Base-by-base conservation (phyloP, 768 basidiomycete genomes). In the Cantharellus cinnabarinus region DNA sequence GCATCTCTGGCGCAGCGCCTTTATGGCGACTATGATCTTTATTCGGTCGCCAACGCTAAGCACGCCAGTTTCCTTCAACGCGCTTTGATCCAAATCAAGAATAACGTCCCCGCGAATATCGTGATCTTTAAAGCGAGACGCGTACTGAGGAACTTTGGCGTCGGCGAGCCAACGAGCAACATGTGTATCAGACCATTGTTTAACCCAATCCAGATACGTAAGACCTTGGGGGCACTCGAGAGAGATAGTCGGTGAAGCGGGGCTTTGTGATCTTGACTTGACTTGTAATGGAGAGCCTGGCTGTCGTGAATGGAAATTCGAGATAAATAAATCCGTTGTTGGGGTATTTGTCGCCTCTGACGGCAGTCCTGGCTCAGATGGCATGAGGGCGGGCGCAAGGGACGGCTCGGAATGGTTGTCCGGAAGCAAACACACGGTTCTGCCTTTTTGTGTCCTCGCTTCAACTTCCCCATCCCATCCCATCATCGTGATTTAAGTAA, bases 81-180 rank as follows among this genome's bases (percentile, higher is more conserved):
- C 83, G 4, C 73, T 70, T 69, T 91, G 87, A 66, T 98, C 94
- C 51, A 98, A 73, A 63, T 99, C 95, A 56, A 97, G 75, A 15
- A 99, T 71, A 29, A 99, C 82, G 67, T 89, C 85, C 3, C 94
- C 91, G 56, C 89, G 73, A 65, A 99, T 94, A 67, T 99, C 94
- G 71, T 94, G 86, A 3, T 77, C 75, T 54, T 75, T 78, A 73
- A 99, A 99, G 0, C 76, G 73, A 4, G 74, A 69, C 5, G 82
- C 79, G 66, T 83, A 83, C 42, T 75, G 74, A 0, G 71, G 76
- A 65, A 89, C 90, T 66, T 80, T 85, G 65, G 85, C 81, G 15
- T 88, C 80, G 0, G 75, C 65, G 41, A 99, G 76, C 86, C 93
- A 99, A 53, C 74, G 73, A 2, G 81, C 80, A 50, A 74, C 69